These are phyloP conservation scores for Pharus latifolius DNA, from an alignment of 176 grass and related monocot genomes.

Conservation along the genomic window DNA sequence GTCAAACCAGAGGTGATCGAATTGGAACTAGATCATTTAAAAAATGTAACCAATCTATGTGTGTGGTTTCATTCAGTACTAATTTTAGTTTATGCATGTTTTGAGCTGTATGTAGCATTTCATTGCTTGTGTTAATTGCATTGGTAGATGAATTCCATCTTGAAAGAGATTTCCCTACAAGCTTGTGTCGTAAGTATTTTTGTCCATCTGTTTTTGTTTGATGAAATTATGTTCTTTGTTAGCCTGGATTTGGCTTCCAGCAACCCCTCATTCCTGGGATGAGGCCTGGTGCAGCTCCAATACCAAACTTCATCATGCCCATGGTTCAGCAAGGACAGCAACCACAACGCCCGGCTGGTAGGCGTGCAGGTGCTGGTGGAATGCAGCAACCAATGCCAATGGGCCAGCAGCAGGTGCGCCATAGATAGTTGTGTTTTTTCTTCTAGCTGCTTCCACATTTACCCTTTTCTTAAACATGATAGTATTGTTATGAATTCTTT, in stretches of 20 bases:
- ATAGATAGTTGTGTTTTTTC: not conserved
- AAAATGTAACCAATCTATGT: no score
- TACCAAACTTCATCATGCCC: slow-evolving; percentile 72
- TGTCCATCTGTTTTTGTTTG: not conserved
- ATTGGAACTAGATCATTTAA: no score
- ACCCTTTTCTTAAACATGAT: no score
- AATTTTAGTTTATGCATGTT: no score
- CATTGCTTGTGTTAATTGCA: no score
- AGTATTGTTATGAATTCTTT: no score
- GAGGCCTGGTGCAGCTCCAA: slow-evolving; percentile 53
- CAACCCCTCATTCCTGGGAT: slow-evolving; percentile 81
- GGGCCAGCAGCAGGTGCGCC: slow-evolving; percentile 53
- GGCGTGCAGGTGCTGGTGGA: slow-evolving; percentile 37
- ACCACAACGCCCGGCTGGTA: slow-evolving; percentile 52
- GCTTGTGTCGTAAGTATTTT: not conserved
- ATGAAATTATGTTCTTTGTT: not conserved
- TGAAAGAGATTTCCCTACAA: no score
- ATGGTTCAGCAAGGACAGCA: slow-evolving; percentile 83
- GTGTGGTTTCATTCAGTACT: no score
- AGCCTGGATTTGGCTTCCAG: slow-evolving; percentile 94
- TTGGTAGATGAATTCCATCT: no score
- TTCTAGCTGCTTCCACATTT: no score
- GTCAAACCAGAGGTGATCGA: no score
- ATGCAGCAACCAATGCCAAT: slow-evolving; percentile 53
- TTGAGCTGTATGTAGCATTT: no score